Evolutionary conservation across 805 yeast genomes (phyloP).

Genomic region (Yarrowia phangngaensis): DNA sequence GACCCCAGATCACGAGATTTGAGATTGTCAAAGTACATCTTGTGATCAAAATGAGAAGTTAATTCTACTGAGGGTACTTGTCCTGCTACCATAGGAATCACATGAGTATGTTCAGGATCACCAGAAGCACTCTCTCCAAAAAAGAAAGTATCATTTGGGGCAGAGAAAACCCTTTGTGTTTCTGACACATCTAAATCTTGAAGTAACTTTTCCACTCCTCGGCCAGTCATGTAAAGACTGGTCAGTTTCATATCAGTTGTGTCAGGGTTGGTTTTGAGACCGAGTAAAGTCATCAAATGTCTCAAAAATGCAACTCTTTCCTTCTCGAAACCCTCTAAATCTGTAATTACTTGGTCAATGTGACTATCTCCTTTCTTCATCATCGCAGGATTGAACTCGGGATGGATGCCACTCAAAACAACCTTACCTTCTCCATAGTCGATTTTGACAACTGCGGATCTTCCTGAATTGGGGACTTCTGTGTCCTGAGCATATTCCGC

Average conservation of each 20-base stretch:
- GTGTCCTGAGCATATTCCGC: constrained; percentile 60
- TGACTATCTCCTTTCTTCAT: constrained; percentile 40
- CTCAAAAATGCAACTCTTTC: constrained; percentile 56
- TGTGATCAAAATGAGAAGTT: constrained; percentile 73
- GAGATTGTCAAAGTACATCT: constrained; percentile 47
- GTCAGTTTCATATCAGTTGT: constrained; percentile 56
- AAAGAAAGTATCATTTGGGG: constrained; percentile 13
- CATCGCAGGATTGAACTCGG: constrained; percentile 67
- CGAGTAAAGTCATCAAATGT: constrained; percentile 55
- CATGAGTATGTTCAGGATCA: constrained; percentile 15
- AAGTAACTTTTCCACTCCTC: constrained; percentile 1
- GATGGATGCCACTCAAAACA: constrained; percentile 80
- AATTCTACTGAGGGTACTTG: constrained; percentile 47
- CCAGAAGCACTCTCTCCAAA: constrained; percentile 12
- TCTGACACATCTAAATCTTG: constrained; percentile 5
- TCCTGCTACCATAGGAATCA: constrained; percentile 29
- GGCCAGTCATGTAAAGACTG: constrained; percentile 53
- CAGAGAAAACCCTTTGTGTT: constrained; percentile 4
- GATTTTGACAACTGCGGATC: constrained; percentile 66
- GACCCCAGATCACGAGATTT: constrained; percentile 50
- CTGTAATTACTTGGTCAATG: constrained; percentile 41
- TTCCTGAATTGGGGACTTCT: constrained; percentile 47
- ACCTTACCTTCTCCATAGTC: constrained; percentile 71
- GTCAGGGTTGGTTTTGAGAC: constrained; percentile 61
- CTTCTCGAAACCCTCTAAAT: constrained; percentile 45